A percentile compares a stretch with the other conserved stretches of the same genome.
Evolutionary conservation across 352 stramenopile genomes (phyloP).

Genomic region (Phytophthora idaei): DNA sequence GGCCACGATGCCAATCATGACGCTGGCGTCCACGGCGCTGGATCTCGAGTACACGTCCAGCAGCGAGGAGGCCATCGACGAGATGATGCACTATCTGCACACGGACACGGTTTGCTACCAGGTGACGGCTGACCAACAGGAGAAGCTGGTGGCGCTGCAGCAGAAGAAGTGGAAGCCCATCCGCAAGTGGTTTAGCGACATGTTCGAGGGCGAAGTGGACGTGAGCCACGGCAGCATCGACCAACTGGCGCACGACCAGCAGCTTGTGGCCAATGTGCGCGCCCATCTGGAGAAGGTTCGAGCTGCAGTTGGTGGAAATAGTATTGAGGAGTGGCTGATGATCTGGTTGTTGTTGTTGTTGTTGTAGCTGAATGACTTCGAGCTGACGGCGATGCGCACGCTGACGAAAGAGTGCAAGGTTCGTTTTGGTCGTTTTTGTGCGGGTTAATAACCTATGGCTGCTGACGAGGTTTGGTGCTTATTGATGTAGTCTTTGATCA

Average conservation of each 20-base stretch:
- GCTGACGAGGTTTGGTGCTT: conserved; percentile 4
- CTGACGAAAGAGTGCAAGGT: conserved; percentile 90
- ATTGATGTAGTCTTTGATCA: conserved; percentile 73
- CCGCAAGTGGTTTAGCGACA: conserved; percentile 82
- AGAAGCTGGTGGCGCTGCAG: conserved; percentile 81
- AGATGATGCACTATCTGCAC: conserved; percentile 89
- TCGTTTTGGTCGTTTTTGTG: conserved; percentile 1
- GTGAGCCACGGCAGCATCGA: conserved; percentile 84
- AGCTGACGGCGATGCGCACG: conserved; percentile 74
- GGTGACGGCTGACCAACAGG: conserved; percentile 79
- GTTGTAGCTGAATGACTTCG: conserved; percentile 67
- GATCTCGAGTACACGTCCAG: conserved; percentile 69
- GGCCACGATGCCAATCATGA: conserved; percentile 89
- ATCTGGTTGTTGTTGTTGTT: conserved; percentile 4
- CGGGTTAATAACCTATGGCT: neutral
- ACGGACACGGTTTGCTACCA: conserved; percentile 91
- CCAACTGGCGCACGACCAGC: conserved; percentile 60
- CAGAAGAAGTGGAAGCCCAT: conserved; percentile 87
- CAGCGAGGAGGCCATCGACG: conserved; percentile 60
- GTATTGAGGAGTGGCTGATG: neutral
- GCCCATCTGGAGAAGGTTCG: conserved; percentile 61
- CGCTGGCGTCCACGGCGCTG: conserved; percentile 79
- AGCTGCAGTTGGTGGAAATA: neutral
- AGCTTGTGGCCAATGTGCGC: conserved; percentile 69
- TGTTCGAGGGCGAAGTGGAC: conserved; percentile 80